These are phyloP conservation scores for Exophiala xenobiotica DNA, from an alignment of 2,329 filamentous ascomycete genomes.

Conservation along the genomic window DNA sequence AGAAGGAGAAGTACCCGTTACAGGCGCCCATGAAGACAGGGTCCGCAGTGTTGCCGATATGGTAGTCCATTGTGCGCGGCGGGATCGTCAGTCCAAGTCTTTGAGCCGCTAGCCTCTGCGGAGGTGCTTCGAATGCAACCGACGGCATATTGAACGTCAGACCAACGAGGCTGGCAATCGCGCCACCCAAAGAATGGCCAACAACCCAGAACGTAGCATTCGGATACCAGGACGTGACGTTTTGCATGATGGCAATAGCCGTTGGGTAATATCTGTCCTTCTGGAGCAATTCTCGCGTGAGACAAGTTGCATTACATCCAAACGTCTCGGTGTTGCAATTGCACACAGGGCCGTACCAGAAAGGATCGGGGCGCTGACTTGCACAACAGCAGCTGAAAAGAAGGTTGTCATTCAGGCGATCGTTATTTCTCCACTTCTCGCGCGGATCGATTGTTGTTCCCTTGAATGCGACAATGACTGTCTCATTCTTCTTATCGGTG, in stretches of 20 bases:
- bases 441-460: constrained; percentile 24
- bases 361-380: constrained; percentile 22
- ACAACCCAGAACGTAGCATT: constrained; percentile 21
- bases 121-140: constrained; percentile 25
- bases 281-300: constrained; percentile 18
- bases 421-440: constrained; percentile 13
- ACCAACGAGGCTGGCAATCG: constrained; percentile 23
- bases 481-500: constrained; percentile 19
- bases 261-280: constrained; percentile 25
- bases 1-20: constrained; percentile 23
- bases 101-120: constrained; percentile 22
- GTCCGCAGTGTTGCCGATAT: constrained; percentile 29
- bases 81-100: constrained; percentile 23
- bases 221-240: constrained; percentile 21
- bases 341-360: constrained; percentile 24
- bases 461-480: constrained; percentile 28
- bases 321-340: constrained; percentile 22
- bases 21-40: constrained; percentile 29
- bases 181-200: constrained; percentile 29
- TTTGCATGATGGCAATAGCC: constrained; percentile 15
- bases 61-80: constrained; percentile 10
- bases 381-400: constrained; percentile 30
- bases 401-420: constrained; percentile 26
- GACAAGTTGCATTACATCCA: constrained; percentile 26
- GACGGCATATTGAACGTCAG: constrained; percentile 23